phyloP scores from a whole-genome alignment of 257 asterid genomes.

The Lycium ferocissimum region DNA sequence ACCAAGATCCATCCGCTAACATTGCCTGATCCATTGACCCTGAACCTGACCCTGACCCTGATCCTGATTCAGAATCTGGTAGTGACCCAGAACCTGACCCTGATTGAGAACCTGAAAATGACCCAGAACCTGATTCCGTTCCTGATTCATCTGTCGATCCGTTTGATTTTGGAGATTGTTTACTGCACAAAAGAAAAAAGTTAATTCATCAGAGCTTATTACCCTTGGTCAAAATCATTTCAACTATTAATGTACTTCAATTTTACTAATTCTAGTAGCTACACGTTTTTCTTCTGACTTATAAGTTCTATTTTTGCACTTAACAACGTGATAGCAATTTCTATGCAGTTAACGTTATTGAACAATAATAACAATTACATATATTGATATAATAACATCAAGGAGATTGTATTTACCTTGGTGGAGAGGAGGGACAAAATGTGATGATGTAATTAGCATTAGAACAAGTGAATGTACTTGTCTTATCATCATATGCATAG shows the following conservation, averaged over 20 bases:
- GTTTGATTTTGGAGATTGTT: conserved; percentile 51
- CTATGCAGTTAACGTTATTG: no score
- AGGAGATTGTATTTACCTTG: conserved; percentile 40
- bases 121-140: conserved; percentile 35
- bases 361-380: no score
- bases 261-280: neutral
- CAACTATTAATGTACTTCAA: neutral
- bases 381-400: no score
- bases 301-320: neutral
- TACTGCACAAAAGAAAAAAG: conserved; percentile 37
- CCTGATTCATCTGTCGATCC: conserved; percentile 38
- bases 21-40: conserved; percentile 55
- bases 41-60: conserved; percentile 42
- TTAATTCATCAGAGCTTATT: neutral
- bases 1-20: conserved; percentile 74
- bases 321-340: no score
- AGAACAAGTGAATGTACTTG: conserved; percentile 76
- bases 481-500: conserved; percentile 76
- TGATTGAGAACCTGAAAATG: conserved; percentile 1
- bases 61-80: conserved; percentile 29
- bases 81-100: conserved; percentile 41
- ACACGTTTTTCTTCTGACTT: neutral
- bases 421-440: conserved; percentile 53
- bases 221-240: neutral
- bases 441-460: conserved; percentile 73